Evolutionary conservation across 192 early-diverging fungal species (phyloP), one percentile per base, ranked within the genome.

Genomic region (Spizellomyces sp.): DNA sequence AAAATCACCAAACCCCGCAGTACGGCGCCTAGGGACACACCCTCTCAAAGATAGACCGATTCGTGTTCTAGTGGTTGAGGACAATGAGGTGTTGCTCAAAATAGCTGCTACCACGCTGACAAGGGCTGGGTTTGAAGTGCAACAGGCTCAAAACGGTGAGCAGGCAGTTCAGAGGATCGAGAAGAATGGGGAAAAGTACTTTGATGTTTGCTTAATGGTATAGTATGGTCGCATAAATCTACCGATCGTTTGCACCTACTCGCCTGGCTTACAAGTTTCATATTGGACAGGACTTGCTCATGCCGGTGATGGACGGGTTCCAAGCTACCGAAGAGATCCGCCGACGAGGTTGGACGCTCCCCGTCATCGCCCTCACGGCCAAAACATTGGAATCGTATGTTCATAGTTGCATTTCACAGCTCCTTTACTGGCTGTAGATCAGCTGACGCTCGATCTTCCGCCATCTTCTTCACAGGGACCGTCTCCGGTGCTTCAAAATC

Each of bases 261-360:
- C 50, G 57, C 21, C 19, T 44, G 4, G 0, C 19, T 41, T 22
- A 17, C 42, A 22, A 17, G 48, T 44, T 48, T 71, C 12, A n/a
- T 76, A 0, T 70, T 60, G n/a, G 65, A 10, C 41, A 75, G 78
- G 78, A 79, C 62, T 45, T 79, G 58, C 44, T 71, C 8, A 79
- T 75, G 78, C 78, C 78, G 8, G 61, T 75, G 8, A 75, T 79
- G 69, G 78, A 79, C 65, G 78, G 78, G 7, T 75, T 71, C 56
- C 67, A 79, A 61, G 69, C 73, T 19, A 72, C 74, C 9, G 43
- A 47, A 21, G 74, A 71, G 14, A 79, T 79, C 58, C 64, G 69
- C 5, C 43, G 59, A 5, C 62, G 69, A n/a, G 72, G 67, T 9
- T 75, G 64, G 58, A 67, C 67, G 5, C 43, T 73, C 44, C 77